These are phyloP conservation scores for Metschnikowia gruessii DNA, from an alignment of 805 yeast genomes.

Conservation along the genomic window DNA sequence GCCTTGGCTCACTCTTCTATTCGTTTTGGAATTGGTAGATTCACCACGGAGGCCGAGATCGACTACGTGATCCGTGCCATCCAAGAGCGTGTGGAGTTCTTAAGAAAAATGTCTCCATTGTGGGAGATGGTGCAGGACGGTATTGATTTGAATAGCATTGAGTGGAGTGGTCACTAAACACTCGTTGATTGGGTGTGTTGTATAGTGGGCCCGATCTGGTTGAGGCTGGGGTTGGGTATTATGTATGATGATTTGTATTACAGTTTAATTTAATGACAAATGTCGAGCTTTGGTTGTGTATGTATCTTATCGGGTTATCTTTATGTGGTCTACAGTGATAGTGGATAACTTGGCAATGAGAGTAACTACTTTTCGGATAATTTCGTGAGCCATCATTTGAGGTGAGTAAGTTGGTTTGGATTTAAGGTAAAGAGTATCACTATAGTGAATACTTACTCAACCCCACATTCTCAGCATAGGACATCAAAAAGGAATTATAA, in stretches of 20 bases:
- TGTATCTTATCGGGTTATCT: no score
- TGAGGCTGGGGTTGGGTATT: neutral
- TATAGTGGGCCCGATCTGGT: neutral
- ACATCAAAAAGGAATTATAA: no score
- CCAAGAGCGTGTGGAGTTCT: constrained; percentile 80
- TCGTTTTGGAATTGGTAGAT: constrained; percentile 95
- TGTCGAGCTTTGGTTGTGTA: no score
- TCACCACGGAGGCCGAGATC: constrained; percentile 93
- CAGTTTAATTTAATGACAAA: neutral
- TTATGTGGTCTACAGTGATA: no score
- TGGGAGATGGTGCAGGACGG: constrained; percentile 99
- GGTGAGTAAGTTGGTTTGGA: no score
- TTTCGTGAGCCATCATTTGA: no score
- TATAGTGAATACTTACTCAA: no score
- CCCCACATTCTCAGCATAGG: no score
- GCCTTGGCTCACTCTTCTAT: constrained; percentile 98
- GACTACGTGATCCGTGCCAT: constrained; percentile 92
- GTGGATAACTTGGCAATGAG: no score
- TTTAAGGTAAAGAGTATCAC: no score
- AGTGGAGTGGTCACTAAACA: constrained; percentile 92
- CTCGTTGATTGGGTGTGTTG: neutral
- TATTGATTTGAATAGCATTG: constrained; percentile 86
- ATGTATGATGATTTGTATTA: constrained; percentile 5
- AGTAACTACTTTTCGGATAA: no score
- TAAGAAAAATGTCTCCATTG: constrained; percentile 89